phyloP scores from a whole-genome alignment of 176 grass and related monocot species.

The Juncus inflexus region DNA sequence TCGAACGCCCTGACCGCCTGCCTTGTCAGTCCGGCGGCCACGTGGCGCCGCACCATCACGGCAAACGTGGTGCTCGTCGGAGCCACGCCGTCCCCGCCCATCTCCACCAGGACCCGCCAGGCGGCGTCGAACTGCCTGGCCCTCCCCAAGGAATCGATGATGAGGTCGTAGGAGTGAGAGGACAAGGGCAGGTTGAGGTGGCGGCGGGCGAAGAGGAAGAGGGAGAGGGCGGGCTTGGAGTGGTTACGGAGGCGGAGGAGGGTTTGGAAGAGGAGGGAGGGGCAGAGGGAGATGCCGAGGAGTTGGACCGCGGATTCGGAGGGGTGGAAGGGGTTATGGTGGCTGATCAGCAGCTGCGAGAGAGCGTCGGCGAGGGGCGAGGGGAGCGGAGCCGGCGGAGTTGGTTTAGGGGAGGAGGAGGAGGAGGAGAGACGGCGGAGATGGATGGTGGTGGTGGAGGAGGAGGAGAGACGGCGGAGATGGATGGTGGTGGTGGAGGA shows the following conservation, averaged over 20 bases:
- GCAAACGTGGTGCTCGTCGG: slow-evolving; percentile 60
- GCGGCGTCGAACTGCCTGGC: slow-evolving; percentile 75
- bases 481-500: slow-evolving; percentile 4
- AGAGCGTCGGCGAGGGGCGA: slow-evolving; percentile 56
- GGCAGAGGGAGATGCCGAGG: slow-evolving; percentile 34
- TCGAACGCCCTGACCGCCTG: slow-evolving; percentile 79
- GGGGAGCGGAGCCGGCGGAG: slow-evolving; percentile 32
- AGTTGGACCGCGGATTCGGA: slow-evolving; percentile 69
- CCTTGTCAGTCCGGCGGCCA: slow-evolving; percentile 69
- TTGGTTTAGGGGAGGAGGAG: slow-evolving; percentile 31
- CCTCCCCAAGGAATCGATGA: slow-evolving; percentile 61
- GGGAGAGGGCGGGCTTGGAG: slow-evolving; percentile 68
- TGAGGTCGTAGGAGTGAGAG: slow-evolving; percentile 59
- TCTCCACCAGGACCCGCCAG: slow-evolving; percentile 71
- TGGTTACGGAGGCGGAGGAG: slow-evolving; percentile 83
- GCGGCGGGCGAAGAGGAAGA: slow-evolving; percentile 61
- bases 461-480: too few species aligned
- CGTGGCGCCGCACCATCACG: slow-evolving; percentile 55
- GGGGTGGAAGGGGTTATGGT: slow-evolving; percentile 82
- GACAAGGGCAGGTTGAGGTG: slow-evolving; percentile 31
- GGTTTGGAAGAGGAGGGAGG: slow-evolving; percentile 55
- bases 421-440: slow-evolving; percentile 25
- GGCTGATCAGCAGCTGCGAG: slow-evolving; percentile 55
- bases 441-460: background rate
- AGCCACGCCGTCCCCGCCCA: slow-evolving; percentile 45